These are phyloP conservation scores for Lachancea fermentati DNA, from an alignment of 805 yeast species.

Conservation along the genomic window DNA sequence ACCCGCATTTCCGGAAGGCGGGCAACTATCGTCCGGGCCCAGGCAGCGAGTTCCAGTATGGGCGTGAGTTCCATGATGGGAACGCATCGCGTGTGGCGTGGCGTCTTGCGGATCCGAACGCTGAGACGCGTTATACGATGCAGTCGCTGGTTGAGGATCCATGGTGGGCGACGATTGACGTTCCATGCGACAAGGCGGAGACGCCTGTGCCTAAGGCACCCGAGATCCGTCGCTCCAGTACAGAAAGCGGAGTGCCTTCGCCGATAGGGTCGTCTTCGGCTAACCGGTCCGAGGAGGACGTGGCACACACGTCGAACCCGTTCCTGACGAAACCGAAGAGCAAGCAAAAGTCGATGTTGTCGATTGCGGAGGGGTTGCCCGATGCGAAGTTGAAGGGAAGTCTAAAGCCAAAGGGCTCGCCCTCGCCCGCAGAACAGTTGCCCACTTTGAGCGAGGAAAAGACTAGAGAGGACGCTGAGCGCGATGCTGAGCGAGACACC, in stretches of 20 bases:
- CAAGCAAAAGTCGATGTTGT: conserved; percentile 25
- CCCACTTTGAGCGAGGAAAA: conserved; percentile 12
- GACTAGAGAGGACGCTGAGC: conserved; percentile 6
- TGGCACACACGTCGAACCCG: conserved; percentile 12
- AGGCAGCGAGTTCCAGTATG: conserved; percentile 67
- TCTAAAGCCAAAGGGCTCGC: conserved; percentile 2
- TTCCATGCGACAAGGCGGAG: conserved; percentile 39
- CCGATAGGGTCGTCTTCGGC: conserved; percentile 10
- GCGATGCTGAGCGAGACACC: no score
- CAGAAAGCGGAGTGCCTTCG: conserved; percentile 8
- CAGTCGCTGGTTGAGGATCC: conserved; percentile 53
- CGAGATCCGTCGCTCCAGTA: conserved; percentile 21
- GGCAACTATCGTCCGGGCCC: conserved; percentile 51
- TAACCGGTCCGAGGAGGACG: conserved; percentile 9
- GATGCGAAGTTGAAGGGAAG: neutral
- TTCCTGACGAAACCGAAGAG: conserved; percentile 7
- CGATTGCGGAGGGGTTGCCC: conserved; percentile 17
- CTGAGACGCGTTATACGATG: conserved; percentile 47
- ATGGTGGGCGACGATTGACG: conserved; percentile 55
- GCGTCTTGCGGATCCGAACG: conserved; percentile 65
- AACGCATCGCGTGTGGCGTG: conserved; percentile 68
- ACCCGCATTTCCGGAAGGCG: conserved; percentile 43
- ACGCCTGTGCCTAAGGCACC: conserved; percentile 19
- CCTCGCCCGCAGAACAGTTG: conserved; percentile 1
- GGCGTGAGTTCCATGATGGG: conserved; percentile 50